Evolutionary conservation across 2,329 filamentous ascomycete genomes (phyloP).

Genomic region (Colletotrichum paranaense): DNA sequence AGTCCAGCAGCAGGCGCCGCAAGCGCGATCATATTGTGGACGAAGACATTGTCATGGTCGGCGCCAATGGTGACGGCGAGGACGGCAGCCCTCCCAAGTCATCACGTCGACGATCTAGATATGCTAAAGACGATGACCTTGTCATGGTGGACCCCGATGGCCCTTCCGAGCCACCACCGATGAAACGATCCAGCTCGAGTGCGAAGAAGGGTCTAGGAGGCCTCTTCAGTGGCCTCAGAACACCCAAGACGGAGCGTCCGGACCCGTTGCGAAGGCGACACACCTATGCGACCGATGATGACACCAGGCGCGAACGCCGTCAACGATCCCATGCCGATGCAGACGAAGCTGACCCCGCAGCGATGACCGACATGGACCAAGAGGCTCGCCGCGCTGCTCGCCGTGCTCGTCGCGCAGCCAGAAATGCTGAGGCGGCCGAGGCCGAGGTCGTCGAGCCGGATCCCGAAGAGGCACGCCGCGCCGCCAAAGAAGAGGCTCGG

Average conservation of each 20-base stretch:
- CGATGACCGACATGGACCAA: conserved; percentile 64
- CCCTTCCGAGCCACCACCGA: conserved; percentile 44
- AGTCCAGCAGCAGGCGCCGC: conserved; percentile 51
- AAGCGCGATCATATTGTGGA: conserved; percentile 49
- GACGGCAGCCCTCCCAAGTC: conserved; percentile 38
- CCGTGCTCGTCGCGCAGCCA: conserved; percentile 67
- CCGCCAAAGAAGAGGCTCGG: conserved; percentile 66
- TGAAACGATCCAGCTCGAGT: conserved; percentile 48
- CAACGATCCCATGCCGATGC: conserved; percentile 59
- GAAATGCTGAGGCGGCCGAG: conserved; percentile 43
- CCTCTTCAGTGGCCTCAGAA: conserved; percentile 71
- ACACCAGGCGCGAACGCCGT: conserved; percentile 51
- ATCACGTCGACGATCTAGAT: conserved; percentile 47
- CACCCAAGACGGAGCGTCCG: conserved; percentile 54
- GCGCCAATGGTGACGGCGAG: conserved; percentile 35
- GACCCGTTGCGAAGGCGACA: conserved; percentile 58
- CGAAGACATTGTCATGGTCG: conserved; percentile 62
- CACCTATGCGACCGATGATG: conserved; percentile 64
- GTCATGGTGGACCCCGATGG: conserved; percentile 50
- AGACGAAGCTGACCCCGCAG: conserved; percentile 56
- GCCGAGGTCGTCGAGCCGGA: conserved; percentile 59
- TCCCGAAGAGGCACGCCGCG: conserved; percentile 66
- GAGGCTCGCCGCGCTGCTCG: conserved; percentile 73
- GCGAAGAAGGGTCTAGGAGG: conserved; percentile 67
- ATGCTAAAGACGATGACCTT: conserved; percentile 51